These are phyloP conservation scores for Bretschneidera sinensis DNA, from an alignment of 345 rosid species.

Conservation along the genomic window DNA sequence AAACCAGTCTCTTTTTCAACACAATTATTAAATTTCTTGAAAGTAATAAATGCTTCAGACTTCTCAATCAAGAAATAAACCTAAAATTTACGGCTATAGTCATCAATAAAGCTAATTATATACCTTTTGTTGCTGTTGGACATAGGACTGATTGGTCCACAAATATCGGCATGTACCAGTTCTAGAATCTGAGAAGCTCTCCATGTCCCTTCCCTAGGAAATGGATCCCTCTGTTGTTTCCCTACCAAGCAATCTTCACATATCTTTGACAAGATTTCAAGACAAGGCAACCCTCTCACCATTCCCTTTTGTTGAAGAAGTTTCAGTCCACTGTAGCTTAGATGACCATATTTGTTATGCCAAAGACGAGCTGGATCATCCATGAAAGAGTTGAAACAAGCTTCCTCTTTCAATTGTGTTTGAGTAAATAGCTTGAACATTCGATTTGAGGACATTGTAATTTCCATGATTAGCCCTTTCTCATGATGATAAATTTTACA, in stretches of 20 bases:
- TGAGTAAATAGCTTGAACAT: constrained; percentile 1
- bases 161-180: too few species aligned
- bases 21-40: too few species aligned
- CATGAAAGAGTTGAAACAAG: not conserved
- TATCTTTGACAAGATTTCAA: not conserved
- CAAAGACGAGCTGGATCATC: not conserved
- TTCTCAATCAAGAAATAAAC: too few species aligned
- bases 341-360: constrained; percentile 10
- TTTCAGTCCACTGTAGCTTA: constrained; percentile 9
- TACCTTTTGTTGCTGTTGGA: too few species aligned
- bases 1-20: too few species aligned
- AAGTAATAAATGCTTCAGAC: too few species aligned
- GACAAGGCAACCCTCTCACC: constrained; percentile 11
- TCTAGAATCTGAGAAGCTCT: too few species aligned
- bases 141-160: too few species aligned
- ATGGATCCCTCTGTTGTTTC: constrained; percentile 8
- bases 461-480: constrained; percentile 6
- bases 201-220: constrained; percentile 16
- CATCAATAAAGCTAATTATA: too few species aligned
- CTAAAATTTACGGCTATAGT: too few species aligned
- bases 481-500: not conserved
- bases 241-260: constrained; percentile 1
- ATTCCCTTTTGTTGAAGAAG: not conserved
- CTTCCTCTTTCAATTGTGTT: too few species aligned
- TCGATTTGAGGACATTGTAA: not conserved